Base-by-base conservation (phyloP, 1,284 basidiomycete genomes). In the Cerrena zonata region DNA sequence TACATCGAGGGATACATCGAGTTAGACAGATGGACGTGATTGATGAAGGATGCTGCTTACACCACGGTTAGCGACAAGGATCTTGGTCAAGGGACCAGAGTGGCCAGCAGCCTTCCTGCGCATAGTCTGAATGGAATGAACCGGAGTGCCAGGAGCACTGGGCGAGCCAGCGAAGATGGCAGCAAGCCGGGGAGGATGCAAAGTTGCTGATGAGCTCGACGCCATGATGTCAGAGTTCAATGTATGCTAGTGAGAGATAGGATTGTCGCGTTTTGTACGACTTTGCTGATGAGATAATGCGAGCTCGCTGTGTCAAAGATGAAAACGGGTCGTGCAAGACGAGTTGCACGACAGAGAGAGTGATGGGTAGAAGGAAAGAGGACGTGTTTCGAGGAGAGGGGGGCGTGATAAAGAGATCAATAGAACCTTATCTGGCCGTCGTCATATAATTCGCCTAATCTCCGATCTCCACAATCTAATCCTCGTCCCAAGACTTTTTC, bases 61-160 rank as follows among this genome's bases (percentile, higher is more conserved):
- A 65, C 94, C 94, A 62, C 94, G 88, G 72, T 97, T 97, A 53
- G 94, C 94, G 59, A 98, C 94, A 27, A 94, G 81, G 65, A 94
- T 89, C 77, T 94, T 94, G 52, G 91, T 94, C 60, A 95, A 75
- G 4, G 91, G 92, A 10, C 93, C 92, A 56, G 84, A 80, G 68
- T 94, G 91, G 34, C 93, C 93, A 4, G 93, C 93, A 47, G 90
- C 82, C 75, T 92, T 94, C 64, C 91, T 83, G 60, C 93, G 82
- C 78, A 96, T 89, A 36, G 89, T 88, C 67, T 91, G 84, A 63
- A 96, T 94, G 57, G 87, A 94, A 68, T 86, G 85, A 52, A 91
- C 86, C 2, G 89, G 88, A 0, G 88, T 91, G 56, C 88, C 78
- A 0, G 87, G 86, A 10, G 77, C 80, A 64, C 84, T 88, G 57